phyloP scores from a whole-genome alignment of 176 grass and related monocot genomes.

The Tuctoria greenei region DNA sequence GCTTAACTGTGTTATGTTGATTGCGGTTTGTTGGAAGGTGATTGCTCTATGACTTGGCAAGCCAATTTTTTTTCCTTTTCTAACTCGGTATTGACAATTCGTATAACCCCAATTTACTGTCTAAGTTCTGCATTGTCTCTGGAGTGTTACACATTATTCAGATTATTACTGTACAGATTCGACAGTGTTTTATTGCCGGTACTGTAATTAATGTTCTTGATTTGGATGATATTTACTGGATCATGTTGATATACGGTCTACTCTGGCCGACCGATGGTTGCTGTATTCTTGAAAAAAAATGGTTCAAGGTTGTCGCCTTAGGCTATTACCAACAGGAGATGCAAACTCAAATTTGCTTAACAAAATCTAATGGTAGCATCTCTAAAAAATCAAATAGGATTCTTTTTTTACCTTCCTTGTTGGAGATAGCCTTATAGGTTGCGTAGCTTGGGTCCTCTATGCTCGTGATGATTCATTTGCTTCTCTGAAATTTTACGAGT shows the following conservation, averaged over 20 bases:
- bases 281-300: not conserved
- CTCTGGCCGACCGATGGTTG: not conserved
- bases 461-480: not conserved
- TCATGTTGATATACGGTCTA: not conserved
- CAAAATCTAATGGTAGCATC: too few species aligned
- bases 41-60: slow-evolving; percentile 28
- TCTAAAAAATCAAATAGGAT: too few species aligned
- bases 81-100: slow-evolving; percentile 20
- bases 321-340: too few species aligned
- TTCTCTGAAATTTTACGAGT: not conserved
- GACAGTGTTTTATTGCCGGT: not conserved
- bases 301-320: not conserved
- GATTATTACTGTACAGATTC: not conserved
- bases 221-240: not conserved
- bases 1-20: slow-evolving; percentile 26
- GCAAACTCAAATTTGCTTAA: too few species aligned
- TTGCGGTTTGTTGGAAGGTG: slow-evolving; percentile 35
- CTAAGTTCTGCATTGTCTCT: slow-evolving; percentile 13
- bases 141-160: slow-evolving; percentile 2
- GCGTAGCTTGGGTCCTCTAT: not conserved
- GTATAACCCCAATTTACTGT: not conserved
- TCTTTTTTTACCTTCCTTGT: too few species aligned
- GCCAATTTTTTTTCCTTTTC: not conserved
- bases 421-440: too few species aligned
- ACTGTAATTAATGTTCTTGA: slow-evolving; percentile 11